Percentiles rank a stretch among this genome's conserved stretches.
phyloP scores from a whole-genome alignment of 495 filamentous ascomycete genomes.

The Elasticomyces elasticus region DNA sequence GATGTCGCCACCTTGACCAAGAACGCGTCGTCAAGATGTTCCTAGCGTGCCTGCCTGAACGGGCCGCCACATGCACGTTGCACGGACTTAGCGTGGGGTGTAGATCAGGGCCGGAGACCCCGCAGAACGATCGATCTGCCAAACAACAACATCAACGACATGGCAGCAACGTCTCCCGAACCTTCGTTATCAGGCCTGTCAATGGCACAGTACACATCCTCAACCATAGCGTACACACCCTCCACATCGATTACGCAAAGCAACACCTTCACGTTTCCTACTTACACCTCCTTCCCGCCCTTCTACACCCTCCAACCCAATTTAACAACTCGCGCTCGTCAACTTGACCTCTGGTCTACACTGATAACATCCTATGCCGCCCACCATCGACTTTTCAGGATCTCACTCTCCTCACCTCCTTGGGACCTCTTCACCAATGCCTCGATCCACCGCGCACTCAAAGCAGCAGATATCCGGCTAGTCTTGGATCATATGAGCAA shows the following conservation, averaged over 20 bases:
- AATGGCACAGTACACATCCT: neutral
- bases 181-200: neutral
- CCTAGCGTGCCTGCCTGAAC: neutral
- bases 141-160: neutral
- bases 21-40: neutral
- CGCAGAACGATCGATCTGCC: neutral
- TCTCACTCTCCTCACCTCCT: conserved; percentile 41
- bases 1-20: no score
- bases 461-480: conserved; percentile 50
- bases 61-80: neutral
- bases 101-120: no score
- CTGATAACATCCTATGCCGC: conserved; percentile 79
- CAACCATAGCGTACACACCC: conserved; percentile 4
- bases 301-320: conserved; percentile 78
- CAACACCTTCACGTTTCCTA: conserved; percentile 25
- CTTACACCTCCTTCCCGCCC: conserved; percentile 54
- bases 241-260: neutral
- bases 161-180: conserved; percentile 1
- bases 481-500: conserved; percentile 65
- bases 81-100: no score
- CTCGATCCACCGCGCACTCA: conserved; percentile 45
- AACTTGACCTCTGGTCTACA: conserved; percentile 74
- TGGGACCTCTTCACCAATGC: conserved; percentile 52
- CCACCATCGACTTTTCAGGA: conserved; percentile 58
- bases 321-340: conserved; percentile 59